These are phyloP conservation scores for Paecilomyces formosus DNA, from an alignment of 2,329 filamentous ascomycete species.

Conservation along the genomic window DNA sequence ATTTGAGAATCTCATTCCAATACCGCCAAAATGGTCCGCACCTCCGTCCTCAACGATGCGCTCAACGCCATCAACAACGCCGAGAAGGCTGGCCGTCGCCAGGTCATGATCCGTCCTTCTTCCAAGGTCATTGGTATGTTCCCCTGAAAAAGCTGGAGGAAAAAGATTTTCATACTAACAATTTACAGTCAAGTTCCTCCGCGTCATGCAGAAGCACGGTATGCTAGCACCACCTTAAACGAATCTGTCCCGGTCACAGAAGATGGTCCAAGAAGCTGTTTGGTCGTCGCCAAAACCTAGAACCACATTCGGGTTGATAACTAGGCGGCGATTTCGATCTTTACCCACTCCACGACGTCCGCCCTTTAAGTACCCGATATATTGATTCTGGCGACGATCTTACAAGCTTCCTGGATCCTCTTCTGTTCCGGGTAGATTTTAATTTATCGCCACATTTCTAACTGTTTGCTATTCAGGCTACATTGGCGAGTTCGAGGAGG, in stretches of 20 bases:
- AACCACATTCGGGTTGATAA: slow-evolving; percentile 89
- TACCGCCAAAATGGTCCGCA: slow-evolving; percentile 91
- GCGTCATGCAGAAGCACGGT: slow-evolving; percentile 99
- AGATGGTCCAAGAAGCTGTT: neutral
- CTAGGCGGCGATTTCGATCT: slow-evolving; percentile 88
- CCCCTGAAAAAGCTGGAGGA: neutral
- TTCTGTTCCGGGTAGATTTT: slow-evolving; percentile 79
- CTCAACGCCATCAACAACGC: slow-evolving; percentile 99
- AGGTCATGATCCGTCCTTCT: slow-evolving; percentile 94
- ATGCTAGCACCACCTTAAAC: slow-evolving; percentile 42
- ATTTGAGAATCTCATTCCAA: slow-evolving; percentile 45
- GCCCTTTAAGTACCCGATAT: slow-evolving; percentile 99
- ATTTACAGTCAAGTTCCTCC: slow-evolving; percentile 74
- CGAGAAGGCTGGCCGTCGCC: slow-evolving; percentile 99
- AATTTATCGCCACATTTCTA: slow-evolving; percentile 81
- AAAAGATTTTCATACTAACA: neutral
- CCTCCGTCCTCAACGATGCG: slow-evolving; percentile 98
- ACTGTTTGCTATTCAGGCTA: slow-evolving; percentile 62
- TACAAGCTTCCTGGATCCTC: slow-evolving; percentile 80
- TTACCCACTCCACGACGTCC: slow-evolving; percentile 66
- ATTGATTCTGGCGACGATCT: slow-evolving; percentile 75
- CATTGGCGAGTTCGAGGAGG: slow-evolving; percentile 99
- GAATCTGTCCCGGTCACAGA: slow-evolving; percentile 1
- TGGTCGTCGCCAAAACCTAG: slow-evolving; percentile 4
- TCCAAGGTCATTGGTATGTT: slow-evolving; percentile 82